Evolutionary conservation across 129 eudicot species (phyloP).

Genomic region (Kitagawia praeruptora): DNA sequence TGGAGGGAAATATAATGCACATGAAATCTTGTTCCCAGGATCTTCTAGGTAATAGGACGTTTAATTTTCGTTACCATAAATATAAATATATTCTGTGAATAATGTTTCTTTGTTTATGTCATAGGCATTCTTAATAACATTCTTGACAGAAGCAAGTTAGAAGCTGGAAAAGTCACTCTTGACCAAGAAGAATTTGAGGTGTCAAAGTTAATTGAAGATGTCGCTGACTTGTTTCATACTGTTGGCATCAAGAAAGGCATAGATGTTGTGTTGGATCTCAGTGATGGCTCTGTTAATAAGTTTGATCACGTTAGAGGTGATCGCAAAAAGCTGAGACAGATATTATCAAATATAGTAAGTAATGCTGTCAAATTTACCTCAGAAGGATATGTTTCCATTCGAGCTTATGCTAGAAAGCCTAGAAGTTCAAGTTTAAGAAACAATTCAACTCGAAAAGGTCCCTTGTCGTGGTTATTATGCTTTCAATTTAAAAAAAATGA

Average conservation of each 20-base stretch:
- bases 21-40: constrained; percentile 40
- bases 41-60: constrained; percentile 40
- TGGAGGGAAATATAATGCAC: constrained; percentile 28
- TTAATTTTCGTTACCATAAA: neutral
- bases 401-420: constrained; percentile 45
- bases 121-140: constrained; percentile 56
- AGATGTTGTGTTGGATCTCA: constrained; percentile 58
- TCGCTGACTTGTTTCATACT: constrained; percentile 58
- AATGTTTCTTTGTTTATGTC: neutral
- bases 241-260: constrained; percentile 60
- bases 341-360: constrained; percentile 62
- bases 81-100: neutral
- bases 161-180: constrained; percentile 62
- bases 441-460: constrained; percentile 16
- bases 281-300: constrained; percentile 42
- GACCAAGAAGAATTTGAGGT: constrained; percentile 54
- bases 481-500: constrained; percentile 17
- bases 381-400: constrained; percentile 60
- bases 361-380: constrained; percentile 80
- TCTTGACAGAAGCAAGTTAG: constrained; percentile 63
- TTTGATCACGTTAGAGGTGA: constrained; percentile 63
- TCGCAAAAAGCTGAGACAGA: constrained; percentile 54
- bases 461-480: constrained; percentile 26
- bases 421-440: constrained; percentile 21
- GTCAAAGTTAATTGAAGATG: constrained; percentile 48